These are phyloP conservation scores for Tulasnella sp. DNA, from an alignment of 768 basidiomycete species.

Conservation along the genomic window DNA sequence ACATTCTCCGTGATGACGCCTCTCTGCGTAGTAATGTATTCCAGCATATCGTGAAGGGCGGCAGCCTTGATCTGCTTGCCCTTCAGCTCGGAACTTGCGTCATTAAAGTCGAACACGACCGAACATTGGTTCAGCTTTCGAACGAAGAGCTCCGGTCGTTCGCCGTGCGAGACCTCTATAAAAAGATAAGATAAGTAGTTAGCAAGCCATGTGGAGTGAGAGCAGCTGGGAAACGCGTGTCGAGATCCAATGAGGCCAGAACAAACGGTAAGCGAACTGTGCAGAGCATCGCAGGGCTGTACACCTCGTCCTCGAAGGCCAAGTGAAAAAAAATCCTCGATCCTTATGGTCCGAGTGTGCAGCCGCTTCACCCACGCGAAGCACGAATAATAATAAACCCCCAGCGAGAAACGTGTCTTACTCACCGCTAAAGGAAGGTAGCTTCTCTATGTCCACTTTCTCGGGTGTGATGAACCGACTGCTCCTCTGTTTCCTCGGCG, in stretches of 20 bases:
- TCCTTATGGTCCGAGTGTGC: neutral
- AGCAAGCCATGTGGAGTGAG: neutral
- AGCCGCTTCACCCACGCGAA: slow-evolving; percentile 3
- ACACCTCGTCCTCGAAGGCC: neutral
- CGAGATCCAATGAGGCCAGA: neutral
- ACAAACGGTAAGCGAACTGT: neutral
- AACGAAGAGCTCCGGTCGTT: slow-evolving; percentile 87
- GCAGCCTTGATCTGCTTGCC: slow-evolving; percentile 99
- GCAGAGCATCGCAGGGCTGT: neutral
- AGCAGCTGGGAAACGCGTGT: neutral
- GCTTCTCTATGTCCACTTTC: slow-evolving; percentile 90
- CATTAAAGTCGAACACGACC: slow-evolving; percentile 98
- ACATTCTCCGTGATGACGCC: slow-evolving; percentile 93
- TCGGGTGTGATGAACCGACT: slow-evolving; percentile 95
- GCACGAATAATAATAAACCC: neutral
- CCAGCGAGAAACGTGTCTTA: neutral
- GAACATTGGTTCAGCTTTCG: slow-evolving; percentile 95
- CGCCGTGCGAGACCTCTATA: slow-evolving; percentile 80
- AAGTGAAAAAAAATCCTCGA: slow-evolving; percentile 24
- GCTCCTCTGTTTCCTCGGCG: slow-evolving; percentile 95
- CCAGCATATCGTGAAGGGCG: slow-evolving; percentile 96
- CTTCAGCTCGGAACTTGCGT: slow-evolving; percentile 89
- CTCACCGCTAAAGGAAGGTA: slow-evolving; percentile 85
- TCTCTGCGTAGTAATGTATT: slow-evolving; percentile 95
- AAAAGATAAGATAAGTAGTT: slow-evolving; percentile 17